These are phyloP conservation scores for Syncephalastrum monosporum DNA, from an alignment of 371 early-diverging fungal species.

Conservation along the genomic window DNA sequence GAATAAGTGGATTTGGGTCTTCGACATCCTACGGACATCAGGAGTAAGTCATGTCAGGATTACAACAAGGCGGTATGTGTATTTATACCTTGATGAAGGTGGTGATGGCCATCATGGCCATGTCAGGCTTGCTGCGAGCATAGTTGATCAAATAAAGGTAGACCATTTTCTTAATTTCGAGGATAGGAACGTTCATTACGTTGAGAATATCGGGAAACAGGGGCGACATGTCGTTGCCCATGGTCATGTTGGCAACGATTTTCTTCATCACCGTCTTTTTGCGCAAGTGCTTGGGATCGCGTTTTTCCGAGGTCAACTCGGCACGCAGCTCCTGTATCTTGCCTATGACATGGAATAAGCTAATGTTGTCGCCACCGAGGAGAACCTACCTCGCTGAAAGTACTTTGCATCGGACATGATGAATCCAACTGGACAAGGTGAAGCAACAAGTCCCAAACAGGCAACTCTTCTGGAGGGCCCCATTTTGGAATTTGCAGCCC, in stretches of 20 bases:
- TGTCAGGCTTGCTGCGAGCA: constrained; percentile 96
- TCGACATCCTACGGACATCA: constrained; percentile 79
- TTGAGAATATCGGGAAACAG: constrained; percentile 70
- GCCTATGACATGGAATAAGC: constrained; percentile 51
- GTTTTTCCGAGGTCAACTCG: constrained; percentile 89
- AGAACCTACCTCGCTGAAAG: constrained; percentile 72
- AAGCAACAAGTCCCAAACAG: not conserved
- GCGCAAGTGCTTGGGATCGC: constrained; percentile 83
- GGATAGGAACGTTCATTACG: constrained; percentile 54
- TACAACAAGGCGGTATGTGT: not conserved
- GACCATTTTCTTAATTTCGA: constrained; percentile 87
- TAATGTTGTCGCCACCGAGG: not conserved
- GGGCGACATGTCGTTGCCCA: constrained; percentile 97
- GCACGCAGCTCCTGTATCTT: constrained; percentile 93
- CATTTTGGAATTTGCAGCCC: too few relatives aligned
- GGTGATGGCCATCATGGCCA: constrained; percentile 96
- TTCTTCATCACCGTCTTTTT: constrained; percentile 93
- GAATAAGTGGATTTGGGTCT: constrained; percentile 90
- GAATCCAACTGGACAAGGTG: not conserved
- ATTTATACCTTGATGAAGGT: constrained; percentile 88
- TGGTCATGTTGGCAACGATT: constrained; percentile 97
- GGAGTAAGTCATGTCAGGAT: not conserved
- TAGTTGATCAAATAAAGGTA: constrained; percentile 88
- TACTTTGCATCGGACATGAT: constrained; percentile 79
- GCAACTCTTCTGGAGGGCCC: too few relatives aligned